Evolutionary conservation across 2,329 filamentous ascomycete genomes (phyloP), one percentile per base, ranked within the genome.

Genomic region (Alternaria sp.): DNA sequence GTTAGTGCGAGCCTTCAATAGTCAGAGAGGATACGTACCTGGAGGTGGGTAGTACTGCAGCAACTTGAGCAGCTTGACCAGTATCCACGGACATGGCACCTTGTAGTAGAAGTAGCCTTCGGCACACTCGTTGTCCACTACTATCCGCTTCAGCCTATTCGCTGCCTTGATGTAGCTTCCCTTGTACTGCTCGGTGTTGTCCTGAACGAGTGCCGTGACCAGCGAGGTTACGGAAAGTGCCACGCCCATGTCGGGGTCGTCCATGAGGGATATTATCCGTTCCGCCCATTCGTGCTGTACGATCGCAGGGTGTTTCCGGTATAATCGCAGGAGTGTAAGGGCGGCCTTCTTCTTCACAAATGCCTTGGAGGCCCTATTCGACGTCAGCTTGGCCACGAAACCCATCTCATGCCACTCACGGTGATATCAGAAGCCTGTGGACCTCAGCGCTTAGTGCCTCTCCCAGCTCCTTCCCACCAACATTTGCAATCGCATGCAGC

Each of bases 281-380:
- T 99, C 96, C 8, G 94, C 93, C 96, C 96, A 99, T 83, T 97
- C 94, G 28, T 93, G 92, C 76, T 97, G 94, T 23, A 99, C 92
- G 69, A 99, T 97, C 68, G 90, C 91, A 2, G 95, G 94, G 75
- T 94, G 90, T 83, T 99, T 99, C 71, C 96, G 92, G 82, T 98
- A 99, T 6, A 99, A 83, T 58, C 96, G 92, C 58, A 99, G 88
- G 37, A 99, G 86, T 0, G 96, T 99, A 56, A 99, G 84, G 7
- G 96, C 96, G 1, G 96, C 95, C 86, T 99, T 99, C 84, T 99
- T 99, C 87, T 99, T 99, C 64, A 99, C 96, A 72, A 99, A 99
- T 0, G 96, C 90, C 81, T 98, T 99, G 1, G 95, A 98, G 9
- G 90, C 90, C 46, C 88, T 90, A 55, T 15, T 33, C 25, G 43